Base-by-base conservation (phyloP, 1,139 yeast species). In the Yamadazyma membranifaciens region DNA sequence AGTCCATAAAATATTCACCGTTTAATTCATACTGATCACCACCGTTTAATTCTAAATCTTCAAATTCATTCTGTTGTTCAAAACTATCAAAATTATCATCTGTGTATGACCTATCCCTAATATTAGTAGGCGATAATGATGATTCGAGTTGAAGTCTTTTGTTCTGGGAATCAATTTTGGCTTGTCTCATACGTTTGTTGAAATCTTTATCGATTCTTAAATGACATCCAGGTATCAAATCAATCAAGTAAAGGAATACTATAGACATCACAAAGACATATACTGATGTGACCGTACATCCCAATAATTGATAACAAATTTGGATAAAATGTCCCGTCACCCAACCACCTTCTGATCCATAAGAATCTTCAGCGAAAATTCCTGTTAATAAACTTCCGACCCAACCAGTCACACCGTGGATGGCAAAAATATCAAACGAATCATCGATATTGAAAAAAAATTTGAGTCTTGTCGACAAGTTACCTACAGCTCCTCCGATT, bases 1-100 rank as follows among this genome's bases (percentile, higher is more conserved):
- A 73, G 53, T 75, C 78, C 63, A 62, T 63, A 42, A 71, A 66
- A 44, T 62, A 65, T 52, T 78, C 83, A n/a, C 80, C 79, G 48
- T 66, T 64, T 42, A 76, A 75, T 52, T 77, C 81, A 40, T 69
- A 67, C 28, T 63, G 50, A 51, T 78, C 83, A 2, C 76, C 56
- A 1, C 83, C 83, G 25, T 62, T 49, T n/a, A 72, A 43, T 51
- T 78, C 83, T 3, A 58, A 60, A 33, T 52, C 50, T 47, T 68
- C 75, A n/a, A 33, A 28, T 9, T 15, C 31, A 25, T 31, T 42
- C 10, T 36, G 25, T 6, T 12, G 27, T 9, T 44, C 46, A 27
- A 6, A 6, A n/a, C 6, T 6, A 6, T 33, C 35, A 27, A 11
- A 6, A 11, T 11, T n/a, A 25, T 25, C 28, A 9, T 25, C 5